Base-by-base conservation (phyloP, 148 eudicot genomes). In the Vaccinium corymbosum region DNA sequence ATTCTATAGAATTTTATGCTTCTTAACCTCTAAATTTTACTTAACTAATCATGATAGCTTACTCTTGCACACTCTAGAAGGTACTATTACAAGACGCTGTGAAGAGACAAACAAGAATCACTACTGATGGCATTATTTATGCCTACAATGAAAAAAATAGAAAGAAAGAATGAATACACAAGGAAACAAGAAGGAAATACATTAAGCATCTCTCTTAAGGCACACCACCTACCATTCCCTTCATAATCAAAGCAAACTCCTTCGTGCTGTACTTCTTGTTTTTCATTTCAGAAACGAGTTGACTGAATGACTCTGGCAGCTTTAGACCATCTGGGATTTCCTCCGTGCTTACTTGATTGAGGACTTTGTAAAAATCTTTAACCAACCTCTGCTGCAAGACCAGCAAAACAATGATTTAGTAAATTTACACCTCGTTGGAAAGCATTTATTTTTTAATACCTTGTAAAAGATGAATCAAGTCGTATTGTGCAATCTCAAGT, bases 221-320 rank as follows among this genome's bases (percentile, higher is more conserved):
- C 32, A 38, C 61, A 62, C 68, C 73, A 87, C 95, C 62, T 94
- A 97, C 99, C 90, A 96, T 95, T 90, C 95, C 98, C 87, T 91
- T 95, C 83, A 97, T 86, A 79, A 94, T 92, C 76, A 94, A 75
- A 85, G 95, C 98, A 90, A 97, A 95, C 7, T 94, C 94, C 92
- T 94, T 95, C 70, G 95, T 87, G 84, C 81, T 91, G 61, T 93
- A 95, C 85, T 93, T 94, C 62, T 90, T 92, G 86, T 81, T 90
- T 92, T 94, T 91, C 95, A 95, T 91, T 82, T 94, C 95, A 86
- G 98, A 88, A 89, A 97, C 89, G 85, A 97, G 96, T 88, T 94
- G 94, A 86, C 83, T 88, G 85, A 89, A 97, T 72, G 98, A 89
- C 13, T 93, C 92, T 59, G 99, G 98, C 74, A 97, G 93, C 93